These are phyloP conservation scores for Emergomyces orientalis DNA, from an alignment of 2,329 filamentous ascomycete species.

Conservation along the genomic window DNA sequence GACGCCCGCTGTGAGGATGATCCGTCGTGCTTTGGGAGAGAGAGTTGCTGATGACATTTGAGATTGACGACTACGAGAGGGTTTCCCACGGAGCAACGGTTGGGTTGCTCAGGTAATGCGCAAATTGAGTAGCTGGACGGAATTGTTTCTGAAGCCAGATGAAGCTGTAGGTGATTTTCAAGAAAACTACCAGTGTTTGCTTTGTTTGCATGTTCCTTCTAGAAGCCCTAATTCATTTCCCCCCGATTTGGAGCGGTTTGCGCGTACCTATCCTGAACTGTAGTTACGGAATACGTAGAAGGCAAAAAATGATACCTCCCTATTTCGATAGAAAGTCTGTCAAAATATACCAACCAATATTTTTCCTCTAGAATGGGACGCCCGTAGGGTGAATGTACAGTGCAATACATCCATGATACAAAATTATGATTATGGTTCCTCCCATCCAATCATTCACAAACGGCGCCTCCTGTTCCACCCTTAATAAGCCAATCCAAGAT, in stretches of 20 bases:
- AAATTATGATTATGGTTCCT: background rate
- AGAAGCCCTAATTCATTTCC: slow-evolving; percentile 2
- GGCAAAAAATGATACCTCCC: too few relatives aligned
- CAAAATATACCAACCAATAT: background rate
- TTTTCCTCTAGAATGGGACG: background rate
- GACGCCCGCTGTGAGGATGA: slow-evolving; percentile 47
- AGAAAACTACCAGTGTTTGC: slow-evolving; percentile 5
- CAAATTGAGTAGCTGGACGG: background rate
- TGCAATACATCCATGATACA: background rate
- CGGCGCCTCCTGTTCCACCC: background rate
- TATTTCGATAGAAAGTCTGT: too few relatives aligned
- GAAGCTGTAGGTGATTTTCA: background rate
- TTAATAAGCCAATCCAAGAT: background rate
- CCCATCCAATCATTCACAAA: background rate
- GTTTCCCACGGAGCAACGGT: background rate
- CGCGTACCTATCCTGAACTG: too few relatives aligned
- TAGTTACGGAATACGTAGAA: too few relatives aligned
- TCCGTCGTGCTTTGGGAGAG: slow-evolving; percentile 37
- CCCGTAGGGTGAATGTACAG: background rate
- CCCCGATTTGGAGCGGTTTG: background rate
- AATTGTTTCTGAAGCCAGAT: too few relatives aligned
- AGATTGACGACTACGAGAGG: background rate
- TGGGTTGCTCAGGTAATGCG: background rate
- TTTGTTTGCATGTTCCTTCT: background rate
- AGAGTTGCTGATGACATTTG: slow-evolving; percentile 11